Base-by-base conservation (phyloP, 2,329 filamentous ascomycete genomes). In the Calonectria hongkongensis region DNA sequence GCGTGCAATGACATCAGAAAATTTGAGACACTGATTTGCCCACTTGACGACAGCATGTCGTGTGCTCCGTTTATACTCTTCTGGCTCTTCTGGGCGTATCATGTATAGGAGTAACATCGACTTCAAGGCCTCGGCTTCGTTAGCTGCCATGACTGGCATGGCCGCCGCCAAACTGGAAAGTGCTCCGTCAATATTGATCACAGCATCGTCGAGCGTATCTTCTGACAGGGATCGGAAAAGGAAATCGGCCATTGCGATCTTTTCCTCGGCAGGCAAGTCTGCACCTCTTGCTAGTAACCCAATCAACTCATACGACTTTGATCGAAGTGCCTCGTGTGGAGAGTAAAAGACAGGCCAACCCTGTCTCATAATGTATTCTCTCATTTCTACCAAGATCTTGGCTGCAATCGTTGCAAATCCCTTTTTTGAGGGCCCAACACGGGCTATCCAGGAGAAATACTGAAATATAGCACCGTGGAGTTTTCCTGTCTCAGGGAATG, bases 251-350 rank as follows among this genome's bases (percentile, higher is more conserved):
- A 91, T 63, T 91, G 86, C 74, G 39, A 89, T 69, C 87, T 91
- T 79, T 88, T 89, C 86, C 47, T 84, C 84, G 15, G 91, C 79
- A 4, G 92, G 85, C 76, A 91, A 89, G 3, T 88, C 84, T 4
- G 92, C 90, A 4, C 90, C 91, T 75, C 92, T 91, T 68, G 94
- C 92, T 28, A 98, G 84, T 16, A 97, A 89, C 0, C 96, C 97
- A 47, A 98, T 95, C 0, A 94, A 95, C 82, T 98, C 96, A 82
- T 98, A 98, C 1, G 94, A 95, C 80, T 94, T 92, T 7, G 93
- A 93, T 48, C 96, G 92, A 51, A 98, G 87, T 4, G 92, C 91
- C 60, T 93, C 91, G 13, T 87, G 83, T 2, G 89, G 82, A 75
- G 91, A 89, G 66, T 91, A 85, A 1, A 93, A 90, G 25, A 86